Percentiles rank a stretch among this genome's conserved stretches.
phyloP scores from a whole-genome alignment of 108 stramenopile genomes.

The Pseudonitzschia pungens region DNA sequence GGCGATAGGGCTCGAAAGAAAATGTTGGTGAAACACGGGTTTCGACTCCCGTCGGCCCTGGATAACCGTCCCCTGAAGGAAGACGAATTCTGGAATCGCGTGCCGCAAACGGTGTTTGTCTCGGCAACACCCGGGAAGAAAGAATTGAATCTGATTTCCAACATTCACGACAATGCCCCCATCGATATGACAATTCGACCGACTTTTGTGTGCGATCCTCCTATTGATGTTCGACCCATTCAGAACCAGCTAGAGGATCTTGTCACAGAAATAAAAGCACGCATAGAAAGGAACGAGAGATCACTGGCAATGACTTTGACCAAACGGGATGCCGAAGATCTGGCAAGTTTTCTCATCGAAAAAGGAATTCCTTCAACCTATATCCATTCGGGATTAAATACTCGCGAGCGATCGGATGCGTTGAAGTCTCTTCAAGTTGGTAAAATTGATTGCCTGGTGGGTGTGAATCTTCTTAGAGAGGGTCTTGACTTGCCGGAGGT shows the following conservation, averaged over 20 bases:
- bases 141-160: constrained; percentile 39
- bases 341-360: constrained; percentile 49
- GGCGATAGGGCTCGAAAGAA: constrained; percentile 63
- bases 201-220: constrained; percentile 73
- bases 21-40: constrained; percentile 71
- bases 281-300: constrained; percentile 16
- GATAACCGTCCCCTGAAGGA: constrained; percentile 78
- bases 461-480: constrained; percentile 78
- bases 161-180: constrained; percentile 30
- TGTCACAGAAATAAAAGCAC: constrained; percentile 36
- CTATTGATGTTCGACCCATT: constrained; percentile 53
- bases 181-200: constrained; percentile 79
- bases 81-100: constrained; percentile 69
- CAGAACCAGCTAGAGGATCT: constrained; percentile 54
- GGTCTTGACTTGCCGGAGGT: constrained; percentile 84
- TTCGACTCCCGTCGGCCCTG: constrained; percentile 76
- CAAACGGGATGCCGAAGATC: constrained; percentile 78
- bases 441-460: constrained; percentile 73
- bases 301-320: constrained; percentile 66
- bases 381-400: constrained; percentile 75
- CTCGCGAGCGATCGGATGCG: constrained; percentile 58
- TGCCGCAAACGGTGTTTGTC: constrained; percentile 65
- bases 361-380: constrained; percentile 52
- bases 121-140: constrained; percentile 68
- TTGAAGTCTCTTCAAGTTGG: constrained; percentile 59